Evolutionary conservation across 2,329 filamentous ascomycete genomes (phyloP).

Genomic region (Annulohypoxylon truncatum): DNA sequence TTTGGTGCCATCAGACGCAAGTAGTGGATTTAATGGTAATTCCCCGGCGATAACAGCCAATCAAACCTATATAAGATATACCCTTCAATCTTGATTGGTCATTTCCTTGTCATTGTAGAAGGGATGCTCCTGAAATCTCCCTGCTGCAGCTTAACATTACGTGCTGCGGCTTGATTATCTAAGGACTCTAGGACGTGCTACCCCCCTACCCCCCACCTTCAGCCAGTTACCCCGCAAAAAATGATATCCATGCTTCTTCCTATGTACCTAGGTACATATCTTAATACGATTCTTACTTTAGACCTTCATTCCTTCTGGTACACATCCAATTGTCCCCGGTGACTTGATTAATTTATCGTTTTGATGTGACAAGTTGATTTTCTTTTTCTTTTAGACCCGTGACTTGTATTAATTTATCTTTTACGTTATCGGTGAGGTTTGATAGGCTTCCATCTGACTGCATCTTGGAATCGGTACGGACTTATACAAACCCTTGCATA

Average conservation of each 20-base stretch:
- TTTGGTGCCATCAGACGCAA: not conserved
- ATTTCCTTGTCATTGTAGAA: not conserved
- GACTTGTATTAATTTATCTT: not conserved
- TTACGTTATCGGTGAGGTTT: not conserved
- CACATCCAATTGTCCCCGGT: not conserved
- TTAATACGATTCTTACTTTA: not conserved
- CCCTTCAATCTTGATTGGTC: not conserved
- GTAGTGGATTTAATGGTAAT: slow-evolving; percentile 5
- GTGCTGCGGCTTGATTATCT: not conserved
- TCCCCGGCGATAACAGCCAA: slow-evolving; percentile 3
- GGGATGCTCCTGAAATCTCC: not conserved
- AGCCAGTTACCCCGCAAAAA: slow-evolving; percentile 3
- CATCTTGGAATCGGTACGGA: not conserved
- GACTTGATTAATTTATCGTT: not conserved
- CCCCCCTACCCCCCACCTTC: not conserved
- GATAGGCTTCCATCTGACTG: not conserved
- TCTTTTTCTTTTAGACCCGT: too few relatives aligned
- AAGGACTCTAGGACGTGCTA: not conserved
- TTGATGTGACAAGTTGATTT: not conserved
- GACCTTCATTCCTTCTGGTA: not conserved
- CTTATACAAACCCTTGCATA: not conserved
- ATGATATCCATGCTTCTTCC: not conserved
- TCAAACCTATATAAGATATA: not conserved
- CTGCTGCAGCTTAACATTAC: not conserved
- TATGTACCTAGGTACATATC: too few relatives aligned